phyloP scores from a whole-genome alignment of 2,329 filamentous ascomycete genomes.

The Aspergillus novoparasiticus region DNA sequence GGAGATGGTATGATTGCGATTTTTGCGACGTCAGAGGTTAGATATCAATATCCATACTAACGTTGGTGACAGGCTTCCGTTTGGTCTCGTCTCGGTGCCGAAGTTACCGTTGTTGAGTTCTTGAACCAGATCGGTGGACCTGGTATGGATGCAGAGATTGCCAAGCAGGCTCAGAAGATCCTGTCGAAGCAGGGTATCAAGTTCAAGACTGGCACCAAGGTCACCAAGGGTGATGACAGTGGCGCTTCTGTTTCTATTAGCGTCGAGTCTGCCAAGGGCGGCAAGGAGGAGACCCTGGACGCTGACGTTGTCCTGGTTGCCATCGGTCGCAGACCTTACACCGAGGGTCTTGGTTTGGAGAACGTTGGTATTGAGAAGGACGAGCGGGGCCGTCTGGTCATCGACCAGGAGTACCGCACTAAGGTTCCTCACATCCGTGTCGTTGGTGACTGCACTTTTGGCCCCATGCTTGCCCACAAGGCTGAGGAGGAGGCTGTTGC shows the following conservation, averaged over 20 bases:
- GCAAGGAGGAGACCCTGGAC: constrained; percentile 89
- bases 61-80: constrained; percentile 68
- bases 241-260: constrained; percentile 78
- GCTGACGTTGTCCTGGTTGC: constrained; percentile 95
- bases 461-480: constrained; percentile 99
- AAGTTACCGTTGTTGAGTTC: constrained; percentile 98
- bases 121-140: constrained; percentile 94
- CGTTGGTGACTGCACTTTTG: constrained; percentile 94
- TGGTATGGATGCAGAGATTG: constrained; percentile 93
- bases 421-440: constrained; percentile 97
- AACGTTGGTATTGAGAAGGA: constrained; percentile 76
- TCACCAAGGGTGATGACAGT: constrained; percentile 77
- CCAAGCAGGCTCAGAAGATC: constrained; percentile 89
- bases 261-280: constrained; percentile 91
- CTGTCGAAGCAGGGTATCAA: constrained; percentile 96
- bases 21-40: background rate
- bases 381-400: constrained; percentile 90
- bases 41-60: background rate
- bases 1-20: constrained; percentile 71
- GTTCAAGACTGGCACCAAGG: constrained; percentile 98
- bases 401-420: constrained; percentile 98
- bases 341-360: constrained; percentile 85
- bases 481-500: constrained; percentile 97
- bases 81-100: constrained; percentile 89
- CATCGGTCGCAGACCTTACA: constrained; percentile 95